Percentiles rank a stretch among this genome's conserved stretches.
Evolutionary conservation across 2,329 filamentous ascomycete species (phyloP).

Genomic region (Fusarium incarnatum): DNA sequence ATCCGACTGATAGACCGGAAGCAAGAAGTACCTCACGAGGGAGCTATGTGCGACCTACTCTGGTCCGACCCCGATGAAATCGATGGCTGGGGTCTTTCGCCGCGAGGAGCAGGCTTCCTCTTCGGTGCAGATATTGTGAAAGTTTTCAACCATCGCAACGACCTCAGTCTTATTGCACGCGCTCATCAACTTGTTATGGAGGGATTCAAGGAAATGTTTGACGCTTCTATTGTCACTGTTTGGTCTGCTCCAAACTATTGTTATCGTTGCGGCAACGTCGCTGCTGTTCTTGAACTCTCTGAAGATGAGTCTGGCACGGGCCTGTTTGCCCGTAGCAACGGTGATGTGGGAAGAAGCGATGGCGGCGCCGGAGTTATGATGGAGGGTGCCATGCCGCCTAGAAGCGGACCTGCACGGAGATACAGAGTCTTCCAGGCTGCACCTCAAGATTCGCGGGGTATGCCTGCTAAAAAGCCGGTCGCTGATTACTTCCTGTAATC

Average conservation of each 20-base stretch:
- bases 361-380: conserved; percentile 63
- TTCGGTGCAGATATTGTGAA: conserved; percentile 97
- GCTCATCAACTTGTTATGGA: conserved; percentile 99
- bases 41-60: conserved; percentile 97
- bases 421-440: conserved; percentile 98
- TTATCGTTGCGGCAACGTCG: conserved; percentile 95
- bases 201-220: conserved; percentile 99
- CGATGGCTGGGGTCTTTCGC: conserved; percentile 94
- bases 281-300: conserved; percentile 90
- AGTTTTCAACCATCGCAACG: conserved; percentile 93
- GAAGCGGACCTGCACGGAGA: conserved; percentile 81
- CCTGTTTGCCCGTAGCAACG: conserved; percentile 76
- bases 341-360: conserved; percentile 72
- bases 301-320: conserved; percentile 85
- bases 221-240: conserved; percentile 95
- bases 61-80: conserved; percentile 99
- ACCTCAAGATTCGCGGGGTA: conserved; percentile 93
- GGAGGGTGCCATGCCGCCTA: conserved; percentile 58
- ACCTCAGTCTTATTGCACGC: conserved; percentile 89
- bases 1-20: conserved; percentile 95
- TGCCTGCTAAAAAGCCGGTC: conserved; percentile 98
- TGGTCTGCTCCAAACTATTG: conserved; percentile 98
- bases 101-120: conserved; percentile 92
- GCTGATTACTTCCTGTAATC: conserved; percentile 90
- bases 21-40: conserved; percentile 98